Conservation (phyloP, 495 filamentous ascomycete genomes). For the Cryomyces antarcticus region DNA sequence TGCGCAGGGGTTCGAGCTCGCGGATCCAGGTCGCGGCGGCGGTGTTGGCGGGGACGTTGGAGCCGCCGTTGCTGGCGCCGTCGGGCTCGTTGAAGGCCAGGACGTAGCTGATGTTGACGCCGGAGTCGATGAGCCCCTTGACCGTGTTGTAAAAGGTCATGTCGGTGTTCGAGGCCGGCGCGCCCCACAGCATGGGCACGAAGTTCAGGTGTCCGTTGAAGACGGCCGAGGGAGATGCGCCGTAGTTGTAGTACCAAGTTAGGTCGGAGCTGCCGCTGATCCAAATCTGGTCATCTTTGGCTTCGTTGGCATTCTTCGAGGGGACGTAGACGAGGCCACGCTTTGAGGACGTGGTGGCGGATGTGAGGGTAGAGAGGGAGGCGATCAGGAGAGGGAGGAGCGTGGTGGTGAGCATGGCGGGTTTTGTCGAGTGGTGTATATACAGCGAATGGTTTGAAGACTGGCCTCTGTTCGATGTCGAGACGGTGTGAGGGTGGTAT, state of each 20-base stretch:
- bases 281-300: constrained; percentile 42
- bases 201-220: constrained; percentile 38
- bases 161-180: constrained; percentile 20
- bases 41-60: constrained; percentile 27
- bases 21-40: constrained; percentile 46
- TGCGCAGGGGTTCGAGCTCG: constrained; percentile 42
- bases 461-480: too few relatives aligned
- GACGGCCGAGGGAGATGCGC: constrained; percentile 26
- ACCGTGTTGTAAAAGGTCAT: constrained; percentile 36
- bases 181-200: constrained; percentile 67
- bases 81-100: constrained; percentile 65
- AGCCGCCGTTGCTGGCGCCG: constrained; percentile 32
- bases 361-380: constrained; percentile 10
- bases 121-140: constrained; percentile 25
- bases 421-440: too few relatives aligned
- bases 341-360: constrained; percentile 33
- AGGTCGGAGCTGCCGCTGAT: constrained; percentile 28
- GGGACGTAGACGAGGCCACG: constrained; percentile 51
- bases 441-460: too few relatives aligned
- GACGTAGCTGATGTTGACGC: constrained; percentile 41
- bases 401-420: too few relatives aligned
- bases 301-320: constrained; percentile 11
- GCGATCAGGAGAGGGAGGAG: constrained; percentile 3
- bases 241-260: constrained; percentile 75
- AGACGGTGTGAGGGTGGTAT: too few relatives aligned